These are phyloP conservation scores for Naumovozyma castellii DNA, from an alignment of 805 yeast species.

Conservation along the genomic window DNA sequence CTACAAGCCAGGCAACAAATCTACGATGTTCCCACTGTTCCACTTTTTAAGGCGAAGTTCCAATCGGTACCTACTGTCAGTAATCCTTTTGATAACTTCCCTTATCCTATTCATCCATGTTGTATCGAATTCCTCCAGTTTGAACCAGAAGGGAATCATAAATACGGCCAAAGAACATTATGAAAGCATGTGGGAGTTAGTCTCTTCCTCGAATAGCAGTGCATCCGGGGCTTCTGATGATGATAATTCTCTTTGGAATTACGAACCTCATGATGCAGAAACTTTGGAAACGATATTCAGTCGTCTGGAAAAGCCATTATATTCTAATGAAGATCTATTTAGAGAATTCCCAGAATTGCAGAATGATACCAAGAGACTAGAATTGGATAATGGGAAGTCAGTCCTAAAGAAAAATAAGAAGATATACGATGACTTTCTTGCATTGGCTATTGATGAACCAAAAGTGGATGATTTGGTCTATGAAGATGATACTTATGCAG, in stretches of 20 bases:
- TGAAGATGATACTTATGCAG: slow-evolving; percentile 17
- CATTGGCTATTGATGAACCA: slow-evolving; percentile 39
- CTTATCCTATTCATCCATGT: neutral
- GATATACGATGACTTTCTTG: slow-evolving; percentile 32
- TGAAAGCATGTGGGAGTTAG: slow-evolving; percentile 1
- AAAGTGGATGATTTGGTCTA: slow-evolving; percentile 31
- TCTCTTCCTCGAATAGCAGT: neutral
- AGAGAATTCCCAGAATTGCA: slow-evolving; percentile 2
- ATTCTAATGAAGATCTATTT: slow-evolving; percentile 2
- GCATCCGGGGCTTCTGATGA: neutral
- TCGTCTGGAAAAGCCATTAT: slow-evolving; percentile 18
- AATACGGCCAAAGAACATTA: neutral
- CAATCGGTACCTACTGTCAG: neutral
- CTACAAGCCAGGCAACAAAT: neutral
- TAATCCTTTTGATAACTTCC: neutral
- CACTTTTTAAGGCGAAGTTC: slow-evolving; percentile 2
- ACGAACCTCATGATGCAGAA: neutral
- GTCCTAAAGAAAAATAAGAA: slow-evolving; percentile 29
- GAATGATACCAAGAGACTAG: neutral
- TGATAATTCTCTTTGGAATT: neutral
- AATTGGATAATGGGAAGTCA: slow-evolving; percentile 1
- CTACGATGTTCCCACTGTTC: neutral
- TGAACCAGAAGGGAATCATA: neutral
- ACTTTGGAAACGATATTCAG: slow-evolving; percentile 5
- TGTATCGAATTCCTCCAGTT: neutral